These are phyloP conservation scores for Sporothrix protearum DNA, from an alignment of 2,329 filamentous ascomycete genomes.

Conservation along the genomic window DNA sequence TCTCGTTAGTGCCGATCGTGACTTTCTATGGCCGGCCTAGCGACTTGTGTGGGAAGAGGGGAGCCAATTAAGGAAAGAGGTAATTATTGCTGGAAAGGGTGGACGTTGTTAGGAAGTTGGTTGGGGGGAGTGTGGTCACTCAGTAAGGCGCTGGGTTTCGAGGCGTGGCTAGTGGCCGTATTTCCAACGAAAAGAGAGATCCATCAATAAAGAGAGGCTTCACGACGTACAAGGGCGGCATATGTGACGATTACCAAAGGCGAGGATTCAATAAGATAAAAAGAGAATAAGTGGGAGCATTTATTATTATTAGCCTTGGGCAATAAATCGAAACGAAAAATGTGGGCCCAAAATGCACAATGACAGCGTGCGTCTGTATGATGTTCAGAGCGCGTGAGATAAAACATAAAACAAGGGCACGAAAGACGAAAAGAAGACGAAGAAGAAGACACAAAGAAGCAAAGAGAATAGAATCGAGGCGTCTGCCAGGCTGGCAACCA, in stretches of 20 bases:
- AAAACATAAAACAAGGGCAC: not conserved
- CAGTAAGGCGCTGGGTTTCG: slow-evolving; percentile 1
- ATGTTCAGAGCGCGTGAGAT: not conserved
- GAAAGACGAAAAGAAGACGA: not conserved
- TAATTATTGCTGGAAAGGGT: not conserved
- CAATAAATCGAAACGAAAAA: not conserved
- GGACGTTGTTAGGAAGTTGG: not conserved
- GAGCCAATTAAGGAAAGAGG: not conserved
- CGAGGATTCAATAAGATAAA: not conserved
- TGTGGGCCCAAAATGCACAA: slow-evolving; percentile 2
- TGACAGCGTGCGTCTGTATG: not conserved
- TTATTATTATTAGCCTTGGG: too few species aligned
- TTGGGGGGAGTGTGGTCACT: slow-evolving; percentile 2
- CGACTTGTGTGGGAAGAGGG: not conserved
- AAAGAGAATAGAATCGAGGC: not conserved
- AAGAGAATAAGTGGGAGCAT: not conserved
- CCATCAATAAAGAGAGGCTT: not conserved
- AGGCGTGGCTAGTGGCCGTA: not conserved
- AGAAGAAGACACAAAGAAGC: slow-evolving; percentile 6
- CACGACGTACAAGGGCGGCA: not conserved
- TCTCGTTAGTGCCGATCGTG: slow-evolving; percentile 4
- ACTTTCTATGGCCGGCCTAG: not conserved
- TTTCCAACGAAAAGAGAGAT: not conserved
- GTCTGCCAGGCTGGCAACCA: not conserved
- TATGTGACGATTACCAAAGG: not conserved